phyloP scores from a whole-genome alignment of 225 moss, liverwort and hornwort species.

The Bryum argenteum region DNA sequence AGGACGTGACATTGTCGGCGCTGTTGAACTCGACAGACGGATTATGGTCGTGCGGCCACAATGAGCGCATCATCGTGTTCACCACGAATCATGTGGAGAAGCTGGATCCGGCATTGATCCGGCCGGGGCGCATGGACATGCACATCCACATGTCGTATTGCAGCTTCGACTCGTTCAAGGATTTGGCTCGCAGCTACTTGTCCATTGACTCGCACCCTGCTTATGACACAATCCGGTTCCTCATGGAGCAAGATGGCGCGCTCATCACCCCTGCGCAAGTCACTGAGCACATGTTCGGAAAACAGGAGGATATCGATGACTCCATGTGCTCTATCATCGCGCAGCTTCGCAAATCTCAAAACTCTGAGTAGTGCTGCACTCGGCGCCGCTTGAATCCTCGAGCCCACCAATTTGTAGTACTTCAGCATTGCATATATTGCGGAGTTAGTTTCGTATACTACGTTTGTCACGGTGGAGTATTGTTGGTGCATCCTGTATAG shows the following conservation, averaged over 20 bases:
- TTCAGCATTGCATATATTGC: too few species aligned
- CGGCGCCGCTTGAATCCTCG: background rate
- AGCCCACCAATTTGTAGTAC: background rate
- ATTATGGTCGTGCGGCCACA: constrained; percentile 53
- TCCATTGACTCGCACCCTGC: constrained; percentile 45
- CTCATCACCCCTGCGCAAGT: constrained; percentile 32
- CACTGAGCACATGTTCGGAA: constrained; percentile 30
- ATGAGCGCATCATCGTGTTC: constrained; percentile 69
- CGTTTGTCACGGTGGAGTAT: too few species aligned
- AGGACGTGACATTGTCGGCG: constrained; percentile 58
- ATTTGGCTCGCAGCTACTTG: constrained; percentile 47
- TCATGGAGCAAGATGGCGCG: constrained; percentile 23
- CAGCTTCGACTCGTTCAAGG: constrained; percentile 52
- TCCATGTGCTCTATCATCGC: constrained; percentile 19
- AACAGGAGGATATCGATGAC: background rate
- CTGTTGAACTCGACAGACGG: constrained; percentile 64
- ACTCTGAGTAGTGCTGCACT: background rate
- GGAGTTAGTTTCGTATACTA: too few species aligned
- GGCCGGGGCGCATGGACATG: constrained; percentile 74
- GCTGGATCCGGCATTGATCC: constrained; percentile 63
- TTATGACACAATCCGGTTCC: constrained; percentile 27
- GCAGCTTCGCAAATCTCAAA: background rate
- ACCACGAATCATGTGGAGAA: constrained; percentile 63
- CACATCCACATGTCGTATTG: constrained; percentile 65
- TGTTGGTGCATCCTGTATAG: too few species aligned